Evolutionary conservation across 768 basidiomycete genomes (phyloP).

Genomic region (Pisolithus tinctorius): DNA sequence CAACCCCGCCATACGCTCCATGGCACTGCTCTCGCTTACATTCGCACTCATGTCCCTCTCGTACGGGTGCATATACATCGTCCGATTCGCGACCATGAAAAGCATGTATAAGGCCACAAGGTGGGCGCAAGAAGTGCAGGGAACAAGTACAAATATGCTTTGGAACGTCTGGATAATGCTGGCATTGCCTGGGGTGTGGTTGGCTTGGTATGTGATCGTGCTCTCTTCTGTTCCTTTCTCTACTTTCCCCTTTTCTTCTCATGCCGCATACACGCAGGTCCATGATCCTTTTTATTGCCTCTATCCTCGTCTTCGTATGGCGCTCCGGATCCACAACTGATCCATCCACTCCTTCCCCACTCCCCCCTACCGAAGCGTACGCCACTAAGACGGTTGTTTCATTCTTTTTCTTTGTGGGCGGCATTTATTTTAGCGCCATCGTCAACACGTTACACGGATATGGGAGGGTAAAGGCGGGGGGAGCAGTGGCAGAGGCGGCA

Average conservation of each 20-base stretch:
- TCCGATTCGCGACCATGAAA: constrained; percentile 66
- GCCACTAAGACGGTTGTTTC: constrained; percentile 53
- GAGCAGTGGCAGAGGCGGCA: no score
- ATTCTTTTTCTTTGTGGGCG: constrained; percentile 45
- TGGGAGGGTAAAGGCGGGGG: constrained; percentile 23
- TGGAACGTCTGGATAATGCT: constrained; percentile 68
- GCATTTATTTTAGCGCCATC: constrained; percentile 56
- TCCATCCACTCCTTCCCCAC: constrained; percentile 24
- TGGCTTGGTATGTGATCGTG: constrained; percentile 46
- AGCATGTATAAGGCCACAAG: constrained; percentile 63
- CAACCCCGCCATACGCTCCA: constrained; percentile 57
- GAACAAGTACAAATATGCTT: constrained; percentile 37
- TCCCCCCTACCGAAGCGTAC: constrained; percentile 34
- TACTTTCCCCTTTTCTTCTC: neutral
- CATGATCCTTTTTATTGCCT: constrained; percentile 55
- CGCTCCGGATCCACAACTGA: constrained; percentile 47
- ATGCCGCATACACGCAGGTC: constrained; percentile 35
- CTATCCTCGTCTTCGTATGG: constrained; percentile 66
- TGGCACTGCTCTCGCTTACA: constrained; percentile 58
- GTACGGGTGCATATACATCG: constrained; percentile 69
- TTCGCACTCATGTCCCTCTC: constrained; percentile 65
- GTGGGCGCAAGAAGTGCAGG: constrained; percentile 70
- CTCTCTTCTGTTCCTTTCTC: neutral
- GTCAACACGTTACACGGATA: constrained; percentile 57
- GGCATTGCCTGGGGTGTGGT: constrained; percentile 60